These are phyloP conservation scores for Vigna hirtella DNA, from an alignment of 306 rosid genomes.

Conservation along the genomic window DNA sequence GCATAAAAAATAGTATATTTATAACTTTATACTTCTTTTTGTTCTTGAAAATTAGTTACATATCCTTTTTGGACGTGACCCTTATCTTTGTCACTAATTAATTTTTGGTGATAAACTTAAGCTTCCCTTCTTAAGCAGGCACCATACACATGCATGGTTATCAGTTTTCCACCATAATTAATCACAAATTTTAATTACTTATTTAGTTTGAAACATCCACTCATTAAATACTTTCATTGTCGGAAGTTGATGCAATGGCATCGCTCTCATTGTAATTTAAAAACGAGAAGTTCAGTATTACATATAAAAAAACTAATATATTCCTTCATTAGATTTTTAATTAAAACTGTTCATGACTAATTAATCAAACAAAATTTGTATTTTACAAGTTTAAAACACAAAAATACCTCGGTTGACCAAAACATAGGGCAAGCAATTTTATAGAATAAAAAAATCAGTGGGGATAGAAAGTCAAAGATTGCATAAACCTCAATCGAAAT, in stretches of 20 bases:
- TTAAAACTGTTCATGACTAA: too few species aligned
- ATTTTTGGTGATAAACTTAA: not conserved
- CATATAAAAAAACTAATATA: too few species aligned
- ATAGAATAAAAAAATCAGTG: not conserved
- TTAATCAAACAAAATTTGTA: too few species aligned
- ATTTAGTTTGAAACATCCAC: not conserved
- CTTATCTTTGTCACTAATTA: conserved; percentile 9
- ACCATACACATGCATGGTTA: not conserved
- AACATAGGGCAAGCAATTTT: not conserved
- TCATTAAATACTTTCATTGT: not conserved
- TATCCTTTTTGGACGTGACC: not conserved
- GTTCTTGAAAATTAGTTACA: not conserved
- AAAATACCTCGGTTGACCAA: not conserved
- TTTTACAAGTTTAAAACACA: too few species aligned
- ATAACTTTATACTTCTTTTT: too few species aligned
- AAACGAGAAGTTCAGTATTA: too few species aligned
- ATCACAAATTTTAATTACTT: not conserved
- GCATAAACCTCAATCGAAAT: not conserved
- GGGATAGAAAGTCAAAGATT: not conserved
- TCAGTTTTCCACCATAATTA: not conserved
- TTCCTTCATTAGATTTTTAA: too few species aligned
- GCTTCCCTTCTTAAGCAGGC: not conserved
- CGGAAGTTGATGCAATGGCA: too few species aligned
- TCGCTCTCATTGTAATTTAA: too few species aligned
- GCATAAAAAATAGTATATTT: too few species aligned